Evolutionary conservation across 768 basidiomycete genomes (phyloP).

Genomic region (Amanita pseudoporphyria): DNA sequence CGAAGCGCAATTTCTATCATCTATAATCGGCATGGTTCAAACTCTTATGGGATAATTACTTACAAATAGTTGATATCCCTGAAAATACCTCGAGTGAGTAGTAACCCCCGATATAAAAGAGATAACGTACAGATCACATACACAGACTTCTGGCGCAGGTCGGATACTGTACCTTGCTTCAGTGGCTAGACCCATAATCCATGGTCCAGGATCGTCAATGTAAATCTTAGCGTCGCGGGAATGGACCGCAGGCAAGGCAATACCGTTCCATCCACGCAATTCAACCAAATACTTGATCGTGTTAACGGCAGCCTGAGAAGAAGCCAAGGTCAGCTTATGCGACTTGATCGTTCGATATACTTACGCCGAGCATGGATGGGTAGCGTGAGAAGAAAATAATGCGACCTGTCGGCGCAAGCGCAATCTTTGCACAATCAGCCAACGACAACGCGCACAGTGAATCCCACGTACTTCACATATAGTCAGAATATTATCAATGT

Average conservation of each 20-base stretch:
- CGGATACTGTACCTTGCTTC: constrained; percentile 75
- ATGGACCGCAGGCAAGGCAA: constrained; percentile 75
- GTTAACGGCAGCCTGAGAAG: constrained; percentile 69
- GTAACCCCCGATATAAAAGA: background rate
- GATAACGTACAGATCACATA: constrained; percentile 70
- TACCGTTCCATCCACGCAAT: constrained; percentile 86
- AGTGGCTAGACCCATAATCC: constrained; percentile 86
- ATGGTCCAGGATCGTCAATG: constrained; percentile 94
- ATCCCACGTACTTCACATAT: constrained; percentile 63
- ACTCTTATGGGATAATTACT: background rate
- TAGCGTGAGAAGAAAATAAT: constrained; percentile 76
- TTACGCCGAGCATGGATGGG: constrained; percentile 83
- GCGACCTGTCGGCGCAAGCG: constrained; percentile 67
- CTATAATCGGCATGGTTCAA: constrained; percentile 8
- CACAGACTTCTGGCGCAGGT: constrained; percentile 71
- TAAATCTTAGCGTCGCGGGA: constrained; percentile 88
- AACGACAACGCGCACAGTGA: background rate
- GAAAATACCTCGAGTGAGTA: constrained; percentile 5
- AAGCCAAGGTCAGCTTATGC: constrained; percentile 2
- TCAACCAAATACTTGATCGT: constrained; percentile 90
- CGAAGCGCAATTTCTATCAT: constrained; percentile 61
- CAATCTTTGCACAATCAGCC: constrained; percentile 33
- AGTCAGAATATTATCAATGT: constrained; percentile 88
- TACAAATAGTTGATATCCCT: constrained; percentile 37
- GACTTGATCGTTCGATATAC: constrained; percentile 12